Evolutionary conservation across 176 grass and related monocot species (phyloP).

Genomic region (Oropetium thomaeum): DNA sequence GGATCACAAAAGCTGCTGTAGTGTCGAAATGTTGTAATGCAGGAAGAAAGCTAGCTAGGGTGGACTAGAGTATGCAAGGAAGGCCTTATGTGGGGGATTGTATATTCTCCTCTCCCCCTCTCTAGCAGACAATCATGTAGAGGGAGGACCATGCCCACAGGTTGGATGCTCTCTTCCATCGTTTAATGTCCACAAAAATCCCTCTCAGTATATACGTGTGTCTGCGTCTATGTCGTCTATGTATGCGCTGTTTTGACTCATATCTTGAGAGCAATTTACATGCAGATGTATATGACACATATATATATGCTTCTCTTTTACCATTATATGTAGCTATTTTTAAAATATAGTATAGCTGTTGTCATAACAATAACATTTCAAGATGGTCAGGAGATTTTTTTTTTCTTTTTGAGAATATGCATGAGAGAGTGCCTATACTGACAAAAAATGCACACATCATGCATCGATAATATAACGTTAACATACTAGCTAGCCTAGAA

Average conservation of each 20-base stretch:
- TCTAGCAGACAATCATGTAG: conserved; percentile 1
- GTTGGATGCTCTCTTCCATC: conserved; percentile 32
- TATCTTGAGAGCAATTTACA: conserved; percentile 9
- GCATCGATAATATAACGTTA: no score
- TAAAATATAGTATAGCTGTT: no score
- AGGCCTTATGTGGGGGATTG: conserved; percentile 67
- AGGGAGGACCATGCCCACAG: not conserved
- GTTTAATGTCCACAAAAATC: conserved; percentile 37
- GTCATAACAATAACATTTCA: no score
- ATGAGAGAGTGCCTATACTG: not conserved
- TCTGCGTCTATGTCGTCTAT: not conserved
- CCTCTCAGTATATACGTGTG: not conserved
- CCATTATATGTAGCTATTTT: no score
- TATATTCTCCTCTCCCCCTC: conserved; percentile 38
- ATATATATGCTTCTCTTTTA: not conserved
- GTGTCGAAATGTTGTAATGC: conserved; percentile 46
- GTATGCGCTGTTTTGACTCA: not conserved
- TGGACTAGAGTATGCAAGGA: conserved; percentile 41
- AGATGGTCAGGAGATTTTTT: no score
- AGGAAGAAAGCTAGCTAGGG: not conserved
- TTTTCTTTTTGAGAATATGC: not conserved
- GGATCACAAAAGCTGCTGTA: conserved; percentile 19
- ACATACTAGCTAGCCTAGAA: no score
- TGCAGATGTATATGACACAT: not conserved
- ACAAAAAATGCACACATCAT: no score